Conservation (phyloP, 2,329 filamentous ascomycete species). For the Colletotrichum endophyticum region DNA sequence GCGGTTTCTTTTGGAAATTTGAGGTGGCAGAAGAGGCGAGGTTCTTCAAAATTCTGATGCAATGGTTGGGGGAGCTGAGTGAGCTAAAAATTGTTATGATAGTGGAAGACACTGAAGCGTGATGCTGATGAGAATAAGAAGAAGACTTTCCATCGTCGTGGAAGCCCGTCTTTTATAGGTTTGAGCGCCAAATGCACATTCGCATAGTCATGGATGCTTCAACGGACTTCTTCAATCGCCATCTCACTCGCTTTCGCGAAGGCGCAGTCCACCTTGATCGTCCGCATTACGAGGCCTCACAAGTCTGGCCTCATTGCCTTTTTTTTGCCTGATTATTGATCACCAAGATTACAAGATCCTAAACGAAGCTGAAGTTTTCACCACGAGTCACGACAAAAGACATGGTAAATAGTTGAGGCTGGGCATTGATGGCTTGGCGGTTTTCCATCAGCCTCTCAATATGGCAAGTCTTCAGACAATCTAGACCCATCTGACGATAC, state of each 20-base stretch:
- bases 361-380: background rate
- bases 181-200: background rate
- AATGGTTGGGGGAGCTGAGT: background rate
- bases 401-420: background rate
- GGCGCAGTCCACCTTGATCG: background rate
- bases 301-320: background rate
- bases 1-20: background rate
- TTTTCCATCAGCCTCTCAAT: background rate
- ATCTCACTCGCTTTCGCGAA: background rate
- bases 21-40: background rate
- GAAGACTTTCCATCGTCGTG: background rate
- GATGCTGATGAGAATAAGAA: background rate
- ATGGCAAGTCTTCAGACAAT: background rate
- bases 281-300: background rate
- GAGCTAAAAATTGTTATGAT: background rate
- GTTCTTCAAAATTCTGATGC: background rate
- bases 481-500: background rate
- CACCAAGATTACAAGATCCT: background rate
- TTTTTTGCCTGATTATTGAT: background rate
- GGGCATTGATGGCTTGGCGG: background rate
- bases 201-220: background rate
- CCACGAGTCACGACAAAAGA: background rate
- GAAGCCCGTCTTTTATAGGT: background rate
- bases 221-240: background rate
- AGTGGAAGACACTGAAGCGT: background rate